Evolutionary conservation across 179 eudicot species (phyloP), one percentile per base, ranked within the genome.

Genomic region (Silene vulgaris): DNA sequence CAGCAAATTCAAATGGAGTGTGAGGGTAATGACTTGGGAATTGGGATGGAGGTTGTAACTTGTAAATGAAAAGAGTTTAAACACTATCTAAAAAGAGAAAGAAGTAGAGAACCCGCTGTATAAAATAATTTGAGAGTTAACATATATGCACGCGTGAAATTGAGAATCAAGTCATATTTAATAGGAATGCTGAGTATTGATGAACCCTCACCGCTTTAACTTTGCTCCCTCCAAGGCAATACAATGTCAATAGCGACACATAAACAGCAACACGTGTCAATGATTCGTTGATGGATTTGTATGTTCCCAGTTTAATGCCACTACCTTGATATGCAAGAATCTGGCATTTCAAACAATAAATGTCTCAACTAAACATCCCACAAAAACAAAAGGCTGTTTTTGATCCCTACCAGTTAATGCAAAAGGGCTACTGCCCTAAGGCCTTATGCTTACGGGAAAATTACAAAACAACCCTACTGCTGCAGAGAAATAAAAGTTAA

Each of bases 191-290:
- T 19, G 40, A 21, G 32, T 21, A 62, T 21, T 69, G 66, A 68
- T n/a, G 76, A 76, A 61, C 75, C 3, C 96, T 88, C 84, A 95
- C 99, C 81, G 99, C 89, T 82, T 92, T 92, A 67, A 90, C 97
- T 86, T 92, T 95, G 88, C 74, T 87, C 79, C 97, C 99, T 73
- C 97, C 97, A 57, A 95, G 96, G 81, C 87, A 87, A 86, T 89
- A 95, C 82, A 95, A 80, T 77, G 97, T 90, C 86, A 95, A 32
- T 82, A 92, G 81, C 75, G 97, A 92, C 40, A 95, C 85, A 85
- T 95, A 95, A 72, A 95, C 91, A 59, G 97, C 95, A 82, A 87
- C 80, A 78, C 97, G 86, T 3, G 99, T 95, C 79, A 95, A 71
- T 66, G 99, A 89, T 79, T 95, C 99, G 77, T 92, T 92, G 56